Conservation (phyloP, 257 asterid species). For the Hygrophila difformis region DNA sequence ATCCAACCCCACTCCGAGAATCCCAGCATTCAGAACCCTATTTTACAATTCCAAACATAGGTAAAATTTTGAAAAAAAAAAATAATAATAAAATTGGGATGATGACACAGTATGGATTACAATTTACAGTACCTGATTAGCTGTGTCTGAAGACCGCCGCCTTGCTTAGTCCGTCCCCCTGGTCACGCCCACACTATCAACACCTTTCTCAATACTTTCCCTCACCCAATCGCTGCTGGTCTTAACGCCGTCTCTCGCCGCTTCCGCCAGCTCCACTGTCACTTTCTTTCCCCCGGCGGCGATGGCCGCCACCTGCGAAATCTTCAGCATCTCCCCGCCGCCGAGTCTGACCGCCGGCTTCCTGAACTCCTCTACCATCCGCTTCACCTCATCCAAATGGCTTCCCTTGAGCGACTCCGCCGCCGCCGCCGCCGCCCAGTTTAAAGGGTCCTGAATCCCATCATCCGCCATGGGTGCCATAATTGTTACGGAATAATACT, state of each 20-base stretch:
- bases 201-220: constrained; percentile 80
- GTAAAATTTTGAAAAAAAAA: too few relatives aligned
- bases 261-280: constrained; percentile 72
- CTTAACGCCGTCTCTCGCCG: constrained; percentile 69
- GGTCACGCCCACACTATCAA: too few relatives aligned
- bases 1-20: constrained; percentile 37
- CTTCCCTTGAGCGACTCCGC: constrained; percentile 72
- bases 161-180: constrained; percentile 75
- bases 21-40: constrained; percentile 56
- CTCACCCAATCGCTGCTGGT: too few relatives aligned
- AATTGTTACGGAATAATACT: too few relatives aligned
- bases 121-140: constrained; percentile 94
- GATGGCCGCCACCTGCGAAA: constrained; percentile 81
- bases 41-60: too few relatives aligned
- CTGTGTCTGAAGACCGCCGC: constrained; percentile 83
- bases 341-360: constrained; percentile 72
- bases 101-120: too few relatives aligned
- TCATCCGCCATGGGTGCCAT: constrained; percentile 28
- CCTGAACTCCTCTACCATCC: constrained; percentile 76
- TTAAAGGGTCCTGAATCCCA: constrained; percentile 52
- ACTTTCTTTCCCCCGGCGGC: constrained; percentile 50
- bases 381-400: constrained; percentile 76
- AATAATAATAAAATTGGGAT: too few relatives aligned
- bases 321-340: constrained; percentile 61
- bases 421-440: constrained; percentile 90